Evolutionary conservation across 164 flowering plant species (phyloP), one percentile per base, ranked within the genome.

Genomic region (Sextonia rubra): DNA sequence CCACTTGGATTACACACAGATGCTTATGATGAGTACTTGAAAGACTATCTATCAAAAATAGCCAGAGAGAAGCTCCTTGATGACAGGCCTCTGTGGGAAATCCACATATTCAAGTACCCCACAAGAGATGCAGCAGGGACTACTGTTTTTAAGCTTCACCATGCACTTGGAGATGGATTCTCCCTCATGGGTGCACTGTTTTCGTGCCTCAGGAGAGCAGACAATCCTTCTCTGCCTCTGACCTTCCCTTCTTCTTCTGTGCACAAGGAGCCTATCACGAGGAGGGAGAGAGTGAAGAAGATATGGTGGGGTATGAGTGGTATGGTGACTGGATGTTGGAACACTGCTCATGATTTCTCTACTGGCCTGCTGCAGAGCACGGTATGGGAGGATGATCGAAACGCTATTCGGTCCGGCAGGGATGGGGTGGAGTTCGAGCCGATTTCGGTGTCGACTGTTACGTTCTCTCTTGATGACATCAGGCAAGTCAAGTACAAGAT

Each of bases 121-220:
- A 90, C 91, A 17, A 82, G 77, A n/a, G 78, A 75, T 64, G 85
- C 90, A 47, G 85, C 84, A 5, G 85, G 83, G 2, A 76, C 66
- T 29, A 0, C 86, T 1, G 63, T 90, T 1, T 80, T 90, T 74
- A 90, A 85, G 86, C 81, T 90, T 60, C 88, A 87, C 73, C 94
- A 90, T 71, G 79, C 92, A 3, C 77, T 90, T 1, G 94, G 92
- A 2, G 94, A 90, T 75, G 94, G 94, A 47, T 87, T 71, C 63
- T 88, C 92, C 15, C 77, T 90, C 24, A 84, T 90, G 87, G 86
- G 88, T 22, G 86, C 85, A 22, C 82, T 90, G 18, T 84, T 90
- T 63, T 85, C 90, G 30, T 81, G 86, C 68, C 71, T 84, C 0
- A 78, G 78, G 72, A 73, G 90, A 76, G 88, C 84, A 8, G 95